Evolutionary conservation across 352 stramenopile genomes (phyloP).

Genomic region (Phytophthora hybrid): DNA sequence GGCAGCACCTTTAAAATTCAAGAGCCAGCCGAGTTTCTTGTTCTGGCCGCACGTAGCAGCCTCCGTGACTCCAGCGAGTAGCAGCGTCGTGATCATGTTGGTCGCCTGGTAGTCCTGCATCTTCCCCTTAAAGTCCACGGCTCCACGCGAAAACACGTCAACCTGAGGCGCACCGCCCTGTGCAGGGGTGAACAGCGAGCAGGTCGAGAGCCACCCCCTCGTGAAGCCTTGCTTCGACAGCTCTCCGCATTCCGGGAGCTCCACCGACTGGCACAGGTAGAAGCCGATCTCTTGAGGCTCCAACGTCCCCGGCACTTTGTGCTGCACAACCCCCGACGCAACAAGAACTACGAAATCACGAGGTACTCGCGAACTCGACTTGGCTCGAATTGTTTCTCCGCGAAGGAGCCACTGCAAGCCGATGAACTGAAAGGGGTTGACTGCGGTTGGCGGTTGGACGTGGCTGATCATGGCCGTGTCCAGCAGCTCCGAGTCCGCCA

Average conservation of each 20-base stretch:
- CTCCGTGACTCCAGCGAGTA: conserved; percentile 38
- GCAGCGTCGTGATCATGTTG: conserved; percentile 28
- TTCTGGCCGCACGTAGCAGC: conserved; percentile 59
- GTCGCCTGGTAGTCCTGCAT: conserved; percentile 42
- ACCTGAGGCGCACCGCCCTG: conserved; percentile 12
- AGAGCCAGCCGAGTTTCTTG: conserved; percentile 64
- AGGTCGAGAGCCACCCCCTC: conserved; percentile 40
- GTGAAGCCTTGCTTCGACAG: conserved; percentile 13
- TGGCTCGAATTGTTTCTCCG: conserved; percentile 27
- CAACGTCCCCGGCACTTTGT: conserved; percentile 4
- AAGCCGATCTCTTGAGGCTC: conserved; percentile 33
- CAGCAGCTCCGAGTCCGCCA: conserved; percentile 36
- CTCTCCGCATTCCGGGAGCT: conserved; percentile 21
- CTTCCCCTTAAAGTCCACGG: conserved; percentile 37
- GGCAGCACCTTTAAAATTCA: conserved; percentile 30
- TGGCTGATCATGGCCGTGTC: conserved; percentile 37
- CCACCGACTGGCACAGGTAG: conserved; percentile 35
- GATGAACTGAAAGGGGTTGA: conserved; percentile 43
- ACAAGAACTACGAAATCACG: conserved; percentile 51
- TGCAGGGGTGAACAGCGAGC: conserved; percentile 32
- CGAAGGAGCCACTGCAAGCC: conserved; percentile 44
- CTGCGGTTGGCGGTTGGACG: conserved; percentile 28
- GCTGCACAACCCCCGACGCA: conserved; percentile 35
- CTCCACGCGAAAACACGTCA: conserved; percentile 36
- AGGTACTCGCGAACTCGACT: conserved; percentile 20